A percentile compares a stretch with the other conserved stretches of the same genome.
These are phyloP conservation scores for Mycena indigotica DNA, from an alignment of 768 basidiomycete species.

Conservation along the genomic window DNA sequence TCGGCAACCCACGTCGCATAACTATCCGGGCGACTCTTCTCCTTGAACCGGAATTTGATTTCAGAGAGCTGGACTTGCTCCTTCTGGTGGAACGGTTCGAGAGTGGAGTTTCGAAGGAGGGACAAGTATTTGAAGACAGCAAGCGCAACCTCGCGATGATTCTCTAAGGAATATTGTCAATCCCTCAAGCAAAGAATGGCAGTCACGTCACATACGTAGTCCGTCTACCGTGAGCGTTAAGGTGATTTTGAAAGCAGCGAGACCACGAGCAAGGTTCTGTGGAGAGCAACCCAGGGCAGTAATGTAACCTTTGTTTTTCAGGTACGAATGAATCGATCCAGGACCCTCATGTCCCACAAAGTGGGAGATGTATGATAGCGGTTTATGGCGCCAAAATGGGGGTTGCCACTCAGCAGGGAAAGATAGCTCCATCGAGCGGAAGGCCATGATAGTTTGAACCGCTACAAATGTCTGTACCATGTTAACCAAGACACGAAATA, in stretches of 20 bases:
- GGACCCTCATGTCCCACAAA: constrained; percentile 92
- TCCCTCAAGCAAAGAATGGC: constrained; percentile 13
- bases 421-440: constrained; percentile 80
- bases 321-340: constrained; percentile 87
- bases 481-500: constrained; percentile 24
- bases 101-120: constrained; percentile 60
- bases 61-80: constrained; percentile 73
- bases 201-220: constrained; percentile 62
- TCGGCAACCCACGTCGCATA: constrained; percentile 80
- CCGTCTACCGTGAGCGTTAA: constrained; percentile 82
- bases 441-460: constrained; percentile 86
- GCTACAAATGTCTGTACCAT: constrained; percentile 70
- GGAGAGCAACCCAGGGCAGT: constrained; percentile 71
- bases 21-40: constrained; percentile 77
- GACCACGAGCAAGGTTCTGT: constrained; percentile 75
- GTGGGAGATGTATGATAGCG: constrained; percentile 73
- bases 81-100: constrained; percentile 69
- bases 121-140: constrained; percentile 79
- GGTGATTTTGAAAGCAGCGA: constrained; percentile 87
- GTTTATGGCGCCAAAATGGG: constrained; percentile 76
- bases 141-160: constrained; percentile 72
- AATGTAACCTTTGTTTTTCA: constrained; percentile 89
- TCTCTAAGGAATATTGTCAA: constrained; percentile 55
- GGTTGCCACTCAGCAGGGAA: constrained; percentile 79
- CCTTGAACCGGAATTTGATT: constrained; percentile 83